phyloP scores from a whole-genome alignment of 2,329 filamentous ascomycete species.

The Furcasterigmium furcatum region DNA sequence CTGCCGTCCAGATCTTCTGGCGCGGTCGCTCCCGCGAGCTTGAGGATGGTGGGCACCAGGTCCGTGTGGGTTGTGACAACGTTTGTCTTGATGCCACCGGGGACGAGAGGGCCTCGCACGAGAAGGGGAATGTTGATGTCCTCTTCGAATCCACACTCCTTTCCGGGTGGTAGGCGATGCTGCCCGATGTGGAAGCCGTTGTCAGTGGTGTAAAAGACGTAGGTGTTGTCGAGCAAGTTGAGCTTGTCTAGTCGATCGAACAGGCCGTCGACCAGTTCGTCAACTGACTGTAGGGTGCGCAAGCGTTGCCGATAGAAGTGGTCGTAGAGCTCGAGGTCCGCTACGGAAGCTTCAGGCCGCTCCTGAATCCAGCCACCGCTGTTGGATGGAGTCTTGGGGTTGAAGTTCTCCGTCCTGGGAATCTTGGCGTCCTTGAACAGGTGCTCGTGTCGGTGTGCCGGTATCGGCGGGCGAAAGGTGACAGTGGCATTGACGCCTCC shows the following conservation, averaged over 20 bases:
- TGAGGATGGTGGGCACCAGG: conserved; percentile 47
- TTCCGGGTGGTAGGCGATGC: conserved; percentile 42
- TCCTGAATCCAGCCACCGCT: too few species aligned
- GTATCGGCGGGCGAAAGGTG: conserved; percentile 43
- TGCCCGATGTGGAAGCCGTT: conserved; percentile 49
- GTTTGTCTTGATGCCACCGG: conserved; percentile 23
- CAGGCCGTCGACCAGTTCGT: conserved; percentile 30
- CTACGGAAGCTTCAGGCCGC: too few species aligned
- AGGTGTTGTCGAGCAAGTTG: conserved; percentile 28
- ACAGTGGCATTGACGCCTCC: conserved; percentile 14
- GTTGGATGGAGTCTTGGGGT: too few species aligned
- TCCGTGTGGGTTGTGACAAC: conserved; percentile 46
- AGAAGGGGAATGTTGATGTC: conserved; percentile 46
- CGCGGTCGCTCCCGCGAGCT: conserved; percentile 16
- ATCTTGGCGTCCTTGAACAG: conserved; percentile 58
- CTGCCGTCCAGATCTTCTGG: conserved; percentile 43
- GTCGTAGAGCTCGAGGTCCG: too few species aligned
- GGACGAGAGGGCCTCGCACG: conserved; percentile 41
- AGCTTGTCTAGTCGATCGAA: conserved; percentile 18
- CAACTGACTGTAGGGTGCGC: conserved; percentile 31
- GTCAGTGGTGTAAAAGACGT: conserved; percentile 44
- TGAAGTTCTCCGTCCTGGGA: conserved; percentile 63
- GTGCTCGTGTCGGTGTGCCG: conserved; percentile 57
- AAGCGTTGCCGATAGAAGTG: conserved; percentile 30
- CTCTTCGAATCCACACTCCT: conserved; percentile 34